These are phyloP conservation scores for Alternaria incomplexa DNA, from an alignment of 2,329 filamentous ascomycete species.

Conservation along the genomic window DNA sequence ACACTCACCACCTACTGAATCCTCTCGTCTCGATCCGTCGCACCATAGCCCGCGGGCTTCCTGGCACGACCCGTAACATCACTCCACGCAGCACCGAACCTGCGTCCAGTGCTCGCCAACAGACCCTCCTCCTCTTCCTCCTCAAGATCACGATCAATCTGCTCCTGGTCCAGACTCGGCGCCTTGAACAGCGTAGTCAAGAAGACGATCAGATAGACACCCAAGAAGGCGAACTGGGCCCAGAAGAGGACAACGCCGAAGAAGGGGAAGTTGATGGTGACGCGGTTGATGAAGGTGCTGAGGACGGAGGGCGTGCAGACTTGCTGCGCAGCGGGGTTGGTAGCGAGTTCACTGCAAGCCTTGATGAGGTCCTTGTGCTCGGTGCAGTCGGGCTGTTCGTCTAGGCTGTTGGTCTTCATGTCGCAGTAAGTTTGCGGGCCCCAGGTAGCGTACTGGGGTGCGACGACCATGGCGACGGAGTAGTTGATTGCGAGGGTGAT, in stretches of 20 bases:
- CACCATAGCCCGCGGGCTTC: conserved; percentile 35
- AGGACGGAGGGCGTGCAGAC: conserved; percentile 92
- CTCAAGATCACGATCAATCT: conserved; percentile 87
- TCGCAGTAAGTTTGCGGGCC: conserved; percentile 95
- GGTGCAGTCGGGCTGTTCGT: conserved; percentile 76
- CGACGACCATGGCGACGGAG: conserved; percentile 88
- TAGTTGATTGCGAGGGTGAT: conserved; percentile 94
- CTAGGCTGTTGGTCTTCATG: conserved; percentile 66
- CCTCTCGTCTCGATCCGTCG: conserved; percentile 23
- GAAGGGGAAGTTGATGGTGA: conserved; percentile 93
- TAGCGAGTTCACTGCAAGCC: conserved; percentile 78
- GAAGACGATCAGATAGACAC: conserved; percentile 81
- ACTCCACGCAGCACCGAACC: conserved; percentile 87
- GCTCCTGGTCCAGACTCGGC: conserved; percentile 75
- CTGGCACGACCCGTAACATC: conserved; percentile 72
- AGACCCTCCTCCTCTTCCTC: conserved; percentile 93
- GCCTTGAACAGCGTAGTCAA: conserved; percentile 79
- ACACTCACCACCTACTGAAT: neutral
- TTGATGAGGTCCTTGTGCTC: conserved; percentile 73
- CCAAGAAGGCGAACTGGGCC: conserved; percentile 92
- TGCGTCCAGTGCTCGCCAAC: conserved; percentile 78
- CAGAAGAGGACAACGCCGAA: conserved; percentile 94
- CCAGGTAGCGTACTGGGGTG: conserved; percentile 92
- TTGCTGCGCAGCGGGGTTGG: conserved; percentile 72
- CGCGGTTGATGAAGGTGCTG: conserved; percentile 89